Base-by-base conservation (phyloP, 257 asterid genomes). In the Solanum lycopersicoides region DNA sequence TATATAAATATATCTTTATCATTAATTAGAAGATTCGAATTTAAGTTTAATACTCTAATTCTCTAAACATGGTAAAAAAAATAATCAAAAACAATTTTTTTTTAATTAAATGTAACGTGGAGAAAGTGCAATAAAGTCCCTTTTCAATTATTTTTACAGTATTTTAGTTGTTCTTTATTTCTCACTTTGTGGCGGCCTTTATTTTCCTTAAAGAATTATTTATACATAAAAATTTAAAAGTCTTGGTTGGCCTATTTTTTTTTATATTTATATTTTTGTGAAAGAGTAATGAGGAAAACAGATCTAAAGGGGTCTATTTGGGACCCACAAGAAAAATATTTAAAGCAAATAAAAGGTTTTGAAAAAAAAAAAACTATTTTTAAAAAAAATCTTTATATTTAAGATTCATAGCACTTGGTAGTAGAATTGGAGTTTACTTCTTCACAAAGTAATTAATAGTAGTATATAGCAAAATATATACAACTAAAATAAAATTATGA, bases 21-120 rank as follows among this genome's bases (percentile, higher is more conserved):
- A n/a, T 13, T n/a, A 3, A 63, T 63, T 11, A 63, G 8, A 63
- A 7, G 0, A 2, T 63, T 6, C 9, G 1, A 63, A 25, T 25
- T 11, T n/a, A 15, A 63, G 2, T 0, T 2, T 56, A 9, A 56
- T 56, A 56, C 4, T 56, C 1, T 56, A 3, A 56, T 56, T 18
- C 25, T 3, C 12, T 7, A 4, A n/a, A 63, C 16, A 12, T 23
- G 30, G 4, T 63, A 11, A 0, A 10, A 63, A 60, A 10, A 23
- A 1, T 2, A 63, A 25, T 66, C 20, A 68, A 28, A 68, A 68
- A 14, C 1, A 28, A n/a, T n/a, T n/a, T n/a, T n/a, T n/a, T 13
- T 9, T 68, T 28, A 75, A 76, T 82, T 59, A 63, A 85, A 20
- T 68, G 84, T 86, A 86, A 74, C 82, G 68, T 86, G 89, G 89